Evolutionary conservation across 2,329 filamentous ascomycete genomes (phyloP).

Genomic region (Colletotrichum destructivum): DNA sequence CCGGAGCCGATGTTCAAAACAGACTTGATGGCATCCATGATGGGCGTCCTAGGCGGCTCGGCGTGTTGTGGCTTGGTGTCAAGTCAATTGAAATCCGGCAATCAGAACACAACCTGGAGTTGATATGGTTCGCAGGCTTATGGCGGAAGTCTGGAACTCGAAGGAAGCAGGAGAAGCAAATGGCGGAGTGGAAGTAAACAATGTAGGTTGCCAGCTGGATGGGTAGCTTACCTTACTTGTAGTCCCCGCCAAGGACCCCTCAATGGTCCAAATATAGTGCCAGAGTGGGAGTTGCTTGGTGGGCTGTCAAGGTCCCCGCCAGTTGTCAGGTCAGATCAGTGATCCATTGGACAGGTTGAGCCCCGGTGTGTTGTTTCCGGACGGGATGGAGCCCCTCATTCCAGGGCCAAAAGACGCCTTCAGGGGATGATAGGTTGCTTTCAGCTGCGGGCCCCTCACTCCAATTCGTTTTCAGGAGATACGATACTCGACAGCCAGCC

Average conservation of each 20-base stretch:
- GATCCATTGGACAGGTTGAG: slow-evolving; percentile 29
- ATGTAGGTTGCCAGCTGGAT: not conserved
- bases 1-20: slow-evolving; percentile 55
- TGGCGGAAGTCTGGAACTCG: slow-evolving; percentile 2
- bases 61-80: not conserved
- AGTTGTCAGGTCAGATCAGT: slow-evolving; percentile 34
- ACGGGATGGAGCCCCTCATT: slow-evolving; percentile 34
- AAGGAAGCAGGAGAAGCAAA: slow-evolving; percentile 18
- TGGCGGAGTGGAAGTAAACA: slow-evolving; percentile 36
- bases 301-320: slow-evolving; percentile 35
- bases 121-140: not conserved
- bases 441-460: slow-evolving; percentile 35
- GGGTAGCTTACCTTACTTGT: slow-evolving; percentile 41
- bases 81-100: slow-evolving; percentile 2
- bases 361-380: slow-evolving; percentile 23
- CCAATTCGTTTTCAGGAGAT: slow-evolving; percentile 33
- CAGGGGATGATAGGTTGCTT: slow-evolving; percentile 39
- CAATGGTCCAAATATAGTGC: slow-evolving; percentile 40
- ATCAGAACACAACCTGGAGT: not conserved
- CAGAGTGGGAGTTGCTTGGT: slow-evolving; percentile 31
- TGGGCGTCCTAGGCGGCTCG: slow-evolving; percentile 41
- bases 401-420: slow-evolving; percentile 33
- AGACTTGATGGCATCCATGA: slow-evolving; percentile 63
- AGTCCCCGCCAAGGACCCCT: slow-evolving; percentile 41
- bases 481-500: slow-evolving; percentile 31